Base-by-base conservation (phyloP, 306 rosid genomes). In the Ormosia emarginata region DNA sequence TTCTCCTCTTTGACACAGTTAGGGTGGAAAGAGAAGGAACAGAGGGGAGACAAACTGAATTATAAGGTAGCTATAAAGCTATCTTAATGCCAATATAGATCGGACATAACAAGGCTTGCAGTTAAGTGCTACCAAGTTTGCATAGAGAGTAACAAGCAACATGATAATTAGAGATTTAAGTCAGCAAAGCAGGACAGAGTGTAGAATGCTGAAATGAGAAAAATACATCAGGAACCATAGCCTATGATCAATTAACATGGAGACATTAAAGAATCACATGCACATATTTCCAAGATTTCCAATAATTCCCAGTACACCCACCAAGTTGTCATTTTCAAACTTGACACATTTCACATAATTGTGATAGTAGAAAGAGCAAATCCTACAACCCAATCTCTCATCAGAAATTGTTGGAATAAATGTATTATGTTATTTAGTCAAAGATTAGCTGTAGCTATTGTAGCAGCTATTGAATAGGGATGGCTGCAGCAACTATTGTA, bases 331-430 rank as follows among this genome's bases (percentile, higher is more conserved):
- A 40, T 80, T 79, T 39, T 39, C n/a, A 43, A 74, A 57, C 52
- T 40, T 41, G 61, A 41, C 62, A 63, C 63, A 49, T 24, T 79
- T 49, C 83, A 84, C 24, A 53, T 64, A 41, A 39, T 47, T 17
- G 37, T 50, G 67, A 79, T 80, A 59, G 59, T 68, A 70, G 59
- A 67, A 74, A 74, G 46, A 67, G 85, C 3, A 76, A 77, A 29
- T 53, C 79, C 59, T 13, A 68, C 2, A 36, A 12, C 24, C 15
- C 30, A 53, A 17, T 53, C 17, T 61, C 79, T 71, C 61, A 75
- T 70, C 56, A 56, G 43, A 67, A 82, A 61, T n/a, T n/a, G n/a
- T n/a, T n/a, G n/a, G n/a, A n/a, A n/a, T n/a, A n/a, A n/a, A n/a
- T n/a, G n/a, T n/a, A n/a, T n/a, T n/a, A n/a, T n/a, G n/a, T n/a